Conservation (phyloP, 192 early-diverging fungal species). For the Lobosporangium transversale region DNA sequence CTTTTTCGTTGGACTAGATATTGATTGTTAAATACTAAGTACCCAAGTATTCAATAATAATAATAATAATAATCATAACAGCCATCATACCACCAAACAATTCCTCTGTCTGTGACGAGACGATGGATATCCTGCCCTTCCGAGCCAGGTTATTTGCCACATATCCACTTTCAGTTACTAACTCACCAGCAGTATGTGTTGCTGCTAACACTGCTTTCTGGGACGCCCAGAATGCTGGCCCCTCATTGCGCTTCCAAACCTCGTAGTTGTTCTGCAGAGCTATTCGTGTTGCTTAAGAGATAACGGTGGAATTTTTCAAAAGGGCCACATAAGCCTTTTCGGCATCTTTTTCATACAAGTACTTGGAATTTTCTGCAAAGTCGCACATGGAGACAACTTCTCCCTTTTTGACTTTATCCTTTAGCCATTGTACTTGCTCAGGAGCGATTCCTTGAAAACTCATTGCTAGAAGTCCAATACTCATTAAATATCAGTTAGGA, state of each 20-base stretch:
- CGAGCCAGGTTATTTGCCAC: constrained; percentile 10
- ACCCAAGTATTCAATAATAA: constrained; percentile 1
- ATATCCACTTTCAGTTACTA: constrained; percentile 14
- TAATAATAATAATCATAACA: neutral
- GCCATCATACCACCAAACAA: neutral
- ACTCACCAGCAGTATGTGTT: constrained; percentile 11
- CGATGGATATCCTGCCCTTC: constrained; percentile 5
- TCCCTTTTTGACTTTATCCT: neutral
- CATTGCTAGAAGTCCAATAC: constrained; percentile 16
- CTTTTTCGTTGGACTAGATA: neutral
- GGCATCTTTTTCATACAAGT: constrained; percentile 6
- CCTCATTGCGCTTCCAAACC: constrained; percentile 17
- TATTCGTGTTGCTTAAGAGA: neutral
- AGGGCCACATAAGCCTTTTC: neutral
- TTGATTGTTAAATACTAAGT: neutral
- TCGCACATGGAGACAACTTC: constrained; percentile 4
- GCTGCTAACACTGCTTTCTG: constrained; percentile 1
- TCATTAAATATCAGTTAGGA: neutral
- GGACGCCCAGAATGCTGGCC: constrained; percentile 8
- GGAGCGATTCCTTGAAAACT: neutral
- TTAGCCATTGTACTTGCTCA: constrained; percentile 2
- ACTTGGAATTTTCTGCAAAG: constrained; percentile 11
- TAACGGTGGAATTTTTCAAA: neutral
- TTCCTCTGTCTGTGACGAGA: neutral
- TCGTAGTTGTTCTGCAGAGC: constrained; percentile 2